Evolutionary conservation across 805 yeast genomes (phyloP).

Genomic region (Saccharomyces paradoxus): DNA sequence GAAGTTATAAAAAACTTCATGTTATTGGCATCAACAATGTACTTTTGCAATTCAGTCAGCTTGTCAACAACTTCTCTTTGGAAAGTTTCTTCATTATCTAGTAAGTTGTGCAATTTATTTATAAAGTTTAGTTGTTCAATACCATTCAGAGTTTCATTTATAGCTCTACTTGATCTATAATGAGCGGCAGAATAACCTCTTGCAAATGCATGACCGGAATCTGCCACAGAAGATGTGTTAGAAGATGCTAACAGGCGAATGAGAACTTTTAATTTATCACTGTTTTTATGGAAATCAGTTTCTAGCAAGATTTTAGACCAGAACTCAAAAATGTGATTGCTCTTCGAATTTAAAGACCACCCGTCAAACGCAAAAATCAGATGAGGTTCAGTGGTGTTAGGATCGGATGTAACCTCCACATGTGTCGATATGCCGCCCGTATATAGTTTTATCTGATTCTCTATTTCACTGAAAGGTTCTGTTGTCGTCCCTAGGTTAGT

Average conservation of each 20-base stretch:
- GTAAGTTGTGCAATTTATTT: constrained; percentile 44
- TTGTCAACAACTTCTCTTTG: constrained; percentile 57
- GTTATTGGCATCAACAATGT: constrained; percentile 36
- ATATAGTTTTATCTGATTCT: constrained; percentile 68
- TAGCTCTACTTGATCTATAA: constrained; percentile 49
- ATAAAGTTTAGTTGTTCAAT: constrained; percentile 68
- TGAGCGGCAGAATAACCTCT: constrained; percentile 56
- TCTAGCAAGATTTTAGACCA: constrained; percentile 61
- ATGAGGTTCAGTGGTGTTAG: constrained; percentile 41
- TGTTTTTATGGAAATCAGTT: constrained; percentile 55
- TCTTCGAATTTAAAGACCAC: constrained; percentile 58
- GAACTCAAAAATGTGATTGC: constrained; percentile 50
- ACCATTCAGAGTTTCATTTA: constrained; percentile 64
- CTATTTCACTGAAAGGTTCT: constrained; percentile 70
- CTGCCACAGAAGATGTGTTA: constrained; percentile 71
- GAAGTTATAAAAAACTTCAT: constrained; percentile 54
- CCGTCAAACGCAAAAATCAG: constrained; percentile 57
- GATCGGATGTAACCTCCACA: constrained; percentile 47
- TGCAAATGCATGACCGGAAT: constrained; percentile 83
- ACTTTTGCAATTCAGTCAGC: constrained; percentile 42
- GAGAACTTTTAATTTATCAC: constrained; percentile 63
- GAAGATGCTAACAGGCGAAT: constrained; percentile 70
- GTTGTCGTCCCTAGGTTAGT: constrained; percentile 77
- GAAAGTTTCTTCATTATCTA: constrained; percentile 42
- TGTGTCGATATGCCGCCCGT: constrained; percentile 82